Evolutionary conservation across 2,329 filamentous ascomycete genomes (phyloP).

Genomic region (Ophiostoma australiae): DNA sequence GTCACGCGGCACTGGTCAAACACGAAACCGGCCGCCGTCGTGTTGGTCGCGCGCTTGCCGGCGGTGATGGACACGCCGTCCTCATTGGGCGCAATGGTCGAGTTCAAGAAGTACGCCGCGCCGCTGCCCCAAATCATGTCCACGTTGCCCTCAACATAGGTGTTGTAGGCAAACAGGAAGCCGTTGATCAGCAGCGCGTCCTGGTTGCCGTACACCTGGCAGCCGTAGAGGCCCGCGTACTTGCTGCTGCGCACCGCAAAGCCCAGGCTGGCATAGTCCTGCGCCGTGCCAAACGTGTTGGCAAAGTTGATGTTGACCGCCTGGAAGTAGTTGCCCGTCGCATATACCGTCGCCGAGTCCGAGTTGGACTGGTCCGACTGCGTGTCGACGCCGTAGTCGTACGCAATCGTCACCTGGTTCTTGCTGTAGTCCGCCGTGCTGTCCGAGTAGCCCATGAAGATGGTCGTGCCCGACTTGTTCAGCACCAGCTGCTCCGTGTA

Average conservation of each 20-base stretch:
- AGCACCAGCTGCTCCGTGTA: conserved; percentile 57
- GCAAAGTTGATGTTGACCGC: conserved; percentile 57
- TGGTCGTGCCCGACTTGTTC: conserved; percentile 41
- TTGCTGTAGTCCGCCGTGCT: conserved; percentile 46
- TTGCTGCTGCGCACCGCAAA: conserved; percentile 40
- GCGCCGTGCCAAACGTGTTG: conserved; percentile 43
- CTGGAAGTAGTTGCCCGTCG: conserved; percentile 48
- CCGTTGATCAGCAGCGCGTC: conserved; percentile 41
- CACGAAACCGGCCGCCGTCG: conserved; percentile 41
- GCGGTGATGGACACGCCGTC: conserved; percentile 20
- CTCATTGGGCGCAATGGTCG: conserved; percentile 37
- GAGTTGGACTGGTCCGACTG: conserved; percentile 39
- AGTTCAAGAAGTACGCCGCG: conserved; percentile 42
- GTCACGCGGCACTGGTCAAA: conserved; percentile 43
- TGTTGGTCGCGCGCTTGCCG: conserved; percentile 33
- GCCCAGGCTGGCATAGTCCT: conserved; percentile 45
- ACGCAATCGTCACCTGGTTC: conserved; percentile 55
- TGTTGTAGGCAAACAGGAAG: conserved; percentile 18
- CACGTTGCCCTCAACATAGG: conserved; percentile 35
- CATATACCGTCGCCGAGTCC: conserved; percentile 45
- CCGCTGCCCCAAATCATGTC: conserved; percentile 37
- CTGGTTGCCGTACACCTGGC: conserved; percentile 44
- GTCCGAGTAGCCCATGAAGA: conserved; percentile 51
- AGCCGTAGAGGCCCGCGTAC: conserved; percentile 43
- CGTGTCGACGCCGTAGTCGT: conserved; percentile 37